Base-by-base conservation (phyloP, 768 basidiomycete genomes). In the Lactifluus subvellereus region DNA sequence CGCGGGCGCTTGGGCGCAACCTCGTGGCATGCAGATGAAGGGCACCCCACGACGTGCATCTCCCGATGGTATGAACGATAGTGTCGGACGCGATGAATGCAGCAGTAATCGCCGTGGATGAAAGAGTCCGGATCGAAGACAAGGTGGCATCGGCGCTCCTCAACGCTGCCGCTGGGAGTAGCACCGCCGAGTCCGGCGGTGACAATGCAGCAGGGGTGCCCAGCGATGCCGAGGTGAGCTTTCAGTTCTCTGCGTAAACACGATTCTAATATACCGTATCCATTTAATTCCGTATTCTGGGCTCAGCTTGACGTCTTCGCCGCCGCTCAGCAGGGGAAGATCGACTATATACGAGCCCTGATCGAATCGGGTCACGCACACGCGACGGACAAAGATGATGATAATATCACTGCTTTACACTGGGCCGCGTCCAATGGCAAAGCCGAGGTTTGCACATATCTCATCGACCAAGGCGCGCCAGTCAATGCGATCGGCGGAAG, bases 381-480 rank as follows among this genome's bases (percentile, higher is more conserved):
- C 11, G 87, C 85, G 33, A 86, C 84, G 13, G 91, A 91, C 74
- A 78, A 87, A 49, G 95, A 97, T 74, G 79, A 81, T n/a, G 88
- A 96, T 72, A 91, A 93, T 68, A 89, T 96, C 65, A 95, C 94
- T 0, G 88, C 96, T 0, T 82, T 99, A 1, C 96, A 99, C 72
- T 98, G 96, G 96, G 94, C 96, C 11, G 87, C 94, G 1, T 96
- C 97, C 71, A 96, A 95, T 70, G 93, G 91, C 8, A 91, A 94
- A 70, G 78, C 93, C 18, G 80, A 84, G 1, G 86, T 89, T n/a
- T 96, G 93, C 74, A 82, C 87, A 33, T 89, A 87, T 68, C 79
- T 99, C 20, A 77, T 98, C 40, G 91, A 93, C 64, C 85, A 91
- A 68, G 95, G 94, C 30, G 94, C 95, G 0, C 90, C 95, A 53